phyloP scores from a whole-genome alignment of 805 yeast genomes.

The Candida coquimbonensis region DNA sequence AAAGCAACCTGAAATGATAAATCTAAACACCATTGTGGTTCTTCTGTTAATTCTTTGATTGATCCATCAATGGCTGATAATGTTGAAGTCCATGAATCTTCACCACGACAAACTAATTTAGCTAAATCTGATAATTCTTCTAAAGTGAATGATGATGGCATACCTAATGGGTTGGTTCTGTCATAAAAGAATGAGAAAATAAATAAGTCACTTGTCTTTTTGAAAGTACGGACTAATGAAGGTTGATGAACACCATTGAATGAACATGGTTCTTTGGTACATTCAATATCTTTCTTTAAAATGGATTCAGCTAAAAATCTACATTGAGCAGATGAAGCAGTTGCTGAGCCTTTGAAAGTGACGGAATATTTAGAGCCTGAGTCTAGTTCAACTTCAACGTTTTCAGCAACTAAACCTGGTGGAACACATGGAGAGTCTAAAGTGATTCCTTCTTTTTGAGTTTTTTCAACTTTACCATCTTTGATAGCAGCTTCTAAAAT shows the following conservation, averaged over 20 bases:
- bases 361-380: constrained; percentile 43
- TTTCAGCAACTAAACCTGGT: constrained; percentile 56
- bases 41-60: constrained; percentile 55
- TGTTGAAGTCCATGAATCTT: constrained; percentile 60
- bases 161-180: constrained; percentile 87
- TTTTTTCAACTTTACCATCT: constrained; percentile 32
- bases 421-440: constrained; percentile 83
- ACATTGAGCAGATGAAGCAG: constrained; percentile 77
- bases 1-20: constrained; percentile 84
- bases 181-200: constrained; percentile 95
- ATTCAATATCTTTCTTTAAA: constrained; percentile 74
- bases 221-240: constrained; percentile 71
- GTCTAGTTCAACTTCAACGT: constrained; percentile 53
- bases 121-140: constrained; percentile 80
- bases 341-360: constrained; percentile 57
- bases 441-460: constrained; percentile 35
- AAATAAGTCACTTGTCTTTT: constrained; percentile 66
- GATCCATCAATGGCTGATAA: constrained; percentile 64
- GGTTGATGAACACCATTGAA: constrained; percentile 98
- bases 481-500: constrained; percentile 49
- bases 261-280: constrained; percentile 78
- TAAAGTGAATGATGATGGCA: constrained; percentile 85
- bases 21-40: constrained; percentile 94
- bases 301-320: constrained; percentile 75
- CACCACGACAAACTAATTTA: constrained; percentile 79